These are phyloP conservation scores for Colletotrichum gigasporum DNA, from an alignment of 2,329 filamentous ascomycete genomes.

Conservation along the genomic window DNA sequence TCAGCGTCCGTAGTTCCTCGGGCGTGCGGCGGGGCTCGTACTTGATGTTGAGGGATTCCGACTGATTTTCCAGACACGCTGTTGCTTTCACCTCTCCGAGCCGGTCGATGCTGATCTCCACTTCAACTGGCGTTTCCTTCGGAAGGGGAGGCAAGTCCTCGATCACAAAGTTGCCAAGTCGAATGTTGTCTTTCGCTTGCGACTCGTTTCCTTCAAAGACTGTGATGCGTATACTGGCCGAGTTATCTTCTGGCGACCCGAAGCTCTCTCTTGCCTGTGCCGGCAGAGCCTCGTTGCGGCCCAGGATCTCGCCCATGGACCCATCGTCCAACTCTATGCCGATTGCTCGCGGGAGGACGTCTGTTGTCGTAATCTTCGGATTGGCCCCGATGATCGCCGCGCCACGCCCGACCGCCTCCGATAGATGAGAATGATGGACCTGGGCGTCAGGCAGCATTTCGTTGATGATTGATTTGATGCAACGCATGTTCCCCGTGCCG, in stretches of 20 bases:
- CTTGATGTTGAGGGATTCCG: background rate
- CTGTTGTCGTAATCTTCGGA: background rate
- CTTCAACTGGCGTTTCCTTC: background rate
- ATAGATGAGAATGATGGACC: background rate
- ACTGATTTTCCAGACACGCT: background rate
- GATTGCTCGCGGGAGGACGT: background rate
- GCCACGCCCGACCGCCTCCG: background rate
- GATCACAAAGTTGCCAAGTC: background rate
- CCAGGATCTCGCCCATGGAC: too few species aligned
- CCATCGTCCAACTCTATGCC: background rate
- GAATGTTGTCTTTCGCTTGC: background rate
- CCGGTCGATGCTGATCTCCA: background rate
- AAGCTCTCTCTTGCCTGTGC: too few species aligned
- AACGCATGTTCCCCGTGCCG: background rate
- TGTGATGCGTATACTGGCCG: background rate
- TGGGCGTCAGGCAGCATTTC: background rate
- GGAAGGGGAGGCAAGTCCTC: background rate
- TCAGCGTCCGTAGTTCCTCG: background rate
- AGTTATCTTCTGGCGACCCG: too few species aligned
- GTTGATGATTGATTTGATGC: background rate
- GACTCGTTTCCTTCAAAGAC: background rate
- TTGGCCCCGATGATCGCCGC: background rate
- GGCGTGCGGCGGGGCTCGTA: background rate
- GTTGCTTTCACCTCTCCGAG: background rate
- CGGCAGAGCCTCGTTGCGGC: too few species aligned